Conservation (phyloP, 1,284 basidiomycete genomes). For the Ustilago shanxiensis region DNA sequence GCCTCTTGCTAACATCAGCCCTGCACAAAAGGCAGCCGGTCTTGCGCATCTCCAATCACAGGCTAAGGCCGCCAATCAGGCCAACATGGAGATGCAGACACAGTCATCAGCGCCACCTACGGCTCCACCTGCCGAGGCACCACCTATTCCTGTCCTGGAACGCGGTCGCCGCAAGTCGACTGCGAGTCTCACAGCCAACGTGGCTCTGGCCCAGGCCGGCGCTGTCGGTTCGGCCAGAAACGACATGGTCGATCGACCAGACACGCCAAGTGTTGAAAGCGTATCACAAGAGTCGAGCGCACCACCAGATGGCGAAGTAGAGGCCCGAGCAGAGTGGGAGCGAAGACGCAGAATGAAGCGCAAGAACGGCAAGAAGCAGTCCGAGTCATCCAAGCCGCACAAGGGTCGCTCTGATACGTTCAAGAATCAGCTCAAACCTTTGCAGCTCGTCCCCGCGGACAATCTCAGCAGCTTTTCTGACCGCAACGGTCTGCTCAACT, state of each 20-base stretch:
- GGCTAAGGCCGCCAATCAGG: slow-evolving; percentile 28
- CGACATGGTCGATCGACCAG: slow-evolving; percentile 19
- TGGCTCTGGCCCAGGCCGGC: slow-evolving; percentile 39
- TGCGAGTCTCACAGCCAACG: slow-evolving; percentile 43
- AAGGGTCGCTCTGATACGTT: slow-evolving; percentile 42
- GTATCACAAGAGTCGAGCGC: slow-evolving; percentile 57
- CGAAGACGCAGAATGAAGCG: slow-evolving; percentile 58
- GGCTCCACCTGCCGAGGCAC: slow-evolving; percentile 27
- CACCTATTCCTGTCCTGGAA: slow-evolving; percentile 34
- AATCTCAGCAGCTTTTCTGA: slow-evolving; percentile 22
- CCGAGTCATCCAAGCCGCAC: slow-evolving; percentile 14
- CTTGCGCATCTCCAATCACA: slow-evolving; percentile 45
- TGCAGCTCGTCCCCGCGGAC: slow-evolving; percentile 57
- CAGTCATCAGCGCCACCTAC: slow-evolving; percentile 18
- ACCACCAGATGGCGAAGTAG: slow-evolving; percentile 66
- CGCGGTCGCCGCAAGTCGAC: slow-evolving; percentile 48
- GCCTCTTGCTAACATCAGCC: slow-evolving; percentile 53
- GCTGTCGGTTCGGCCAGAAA: neutral
- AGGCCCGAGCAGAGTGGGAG: slow-evolving; percentile 67
- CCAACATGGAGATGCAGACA: slow-evolving; percentile 15
- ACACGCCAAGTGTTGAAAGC: slow-evolving; percentile 44
- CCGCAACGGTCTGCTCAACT: slow-evolving; percentile 13
- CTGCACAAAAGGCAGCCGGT: slow-evolving; percentile 49
- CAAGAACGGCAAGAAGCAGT: slow-evolving; percentile 39
- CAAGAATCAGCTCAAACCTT: slow-evolving; percentile 49